A percentile compares a stretch with the other conserved stretches of the same genome.
Conservation (phyloP, 805 yeast species). For the Pichia exigua region DNA sequence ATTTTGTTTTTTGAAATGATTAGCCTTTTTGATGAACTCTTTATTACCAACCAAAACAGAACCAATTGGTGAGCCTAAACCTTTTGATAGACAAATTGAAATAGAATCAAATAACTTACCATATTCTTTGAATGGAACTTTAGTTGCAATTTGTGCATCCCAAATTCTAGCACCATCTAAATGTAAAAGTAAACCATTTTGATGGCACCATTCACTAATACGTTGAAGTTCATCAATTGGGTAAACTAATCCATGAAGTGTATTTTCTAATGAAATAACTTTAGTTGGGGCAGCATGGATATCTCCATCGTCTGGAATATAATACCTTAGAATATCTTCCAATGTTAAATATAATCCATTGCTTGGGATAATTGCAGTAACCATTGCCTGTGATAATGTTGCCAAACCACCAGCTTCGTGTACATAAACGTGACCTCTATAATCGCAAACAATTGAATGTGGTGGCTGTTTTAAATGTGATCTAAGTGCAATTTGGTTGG, state of each 20-base stretch:
- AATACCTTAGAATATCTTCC: slow-evolving; percentile 63
- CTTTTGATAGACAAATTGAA: slow-evolving; percentile 81
- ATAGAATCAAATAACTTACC: slow-evolving; percentile 80
- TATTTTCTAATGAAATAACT: slow-evolving; percentile 79
- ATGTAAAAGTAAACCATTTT: slow-evolving; percentile 55
- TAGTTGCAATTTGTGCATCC: slow-evolving; percentile 79
- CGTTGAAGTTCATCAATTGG: slow-evolving; percentile 72
- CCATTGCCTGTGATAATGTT: slow-evolving; percentile 86
- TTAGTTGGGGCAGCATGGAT: slow-evolving; percentile 86
- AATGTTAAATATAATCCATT: slow-evolving; percentile 73
- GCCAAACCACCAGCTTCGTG: slow-evolving; percentile 93
- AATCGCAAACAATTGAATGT: slow-evolving; percentile 76
- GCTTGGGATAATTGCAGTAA: slow-evolving; percentile 67
- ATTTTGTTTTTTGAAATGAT: slow-evolving; percentile 81
- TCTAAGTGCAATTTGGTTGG: slow-evolving; percentile 81
- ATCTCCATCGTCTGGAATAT: slow-evolving; percentile 67
- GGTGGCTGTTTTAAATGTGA: slow-evolving; percentile 77
- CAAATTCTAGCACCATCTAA: slow-evolving; percentile 95
- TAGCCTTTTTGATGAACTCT: slow-evolving; percentile 56
- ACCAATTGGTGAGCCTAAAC: slow-evolving; percentile 92
- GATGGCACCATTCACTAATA: slow-evolving; percentile 64
- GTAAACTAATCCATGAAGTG: slow-evolving; percentile 72
- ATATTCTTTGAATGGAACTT: slow-evolving; percentile 59
- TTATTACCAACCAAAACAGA: slow-evolving; percentile 69
- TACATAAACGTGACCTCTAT: slow-evolving; percentile 73